A percentile compares a stretch with the other conserved stretches of the same genome.
phyloP scores from a whole-genome alignment of 148 eudicot species.

The Rhododendron henanense region DNA sequence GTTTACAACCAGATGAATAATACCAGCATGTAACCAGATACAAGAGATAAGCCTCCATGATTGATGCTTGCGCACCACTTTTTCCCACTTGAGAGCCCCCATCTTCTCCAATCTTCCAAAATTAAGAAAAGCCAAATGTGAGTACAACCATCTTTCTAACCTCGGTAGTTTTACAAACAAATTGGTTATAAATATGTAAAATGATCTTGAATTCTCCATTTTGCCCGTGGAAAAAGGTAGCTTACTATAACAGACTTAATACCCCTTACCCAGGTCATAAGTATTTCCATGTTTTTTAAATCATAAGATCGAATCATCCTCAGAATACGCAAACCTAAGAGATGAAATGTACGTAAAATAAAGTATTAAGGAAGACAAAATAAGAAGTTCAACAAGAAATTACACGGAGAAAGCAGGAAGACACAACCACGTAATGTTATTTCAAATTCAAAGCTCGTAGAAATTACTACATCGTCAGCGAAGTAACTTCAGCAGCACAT shows the following conservation, averaged over 20 bases:
- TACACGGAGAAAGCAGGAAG: not conserved
- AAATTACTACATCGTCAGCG: not conserved
- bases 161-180: not conserved
- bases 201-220: not conserved
- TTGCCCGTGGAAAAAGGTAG: not conserved
- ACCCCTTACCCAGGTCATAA: not conserved
- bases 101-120: constrained; percentile 44
- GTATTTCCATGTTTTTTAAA: not conserved
- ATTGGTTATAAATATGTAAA: not conserved
- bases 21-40: constrained; percentile 67
- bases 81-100: constrained; percentile 50
- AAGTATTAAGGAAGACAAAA: not conserved
- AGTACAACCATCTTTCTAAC: not conserved
- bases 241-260: not conserved
- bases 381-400: not conserved
- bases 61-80: constrained; percentile 46
- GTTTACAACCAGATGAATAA: constrained; percentile 55
- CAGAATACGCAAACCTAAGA: not conserved
- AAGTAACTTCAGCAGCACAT: not conserved
- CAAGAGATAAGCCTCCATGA: constrained; percentile 67
- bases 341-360: not conserved
- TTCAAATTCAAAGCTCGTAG: not conserved
- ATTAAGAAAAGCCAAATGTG: not conserved
- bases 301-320: not conserved
- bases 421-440: not conserved